Evolutionary conservation across 345 rosid genomes (phyloP).

Genomic region (Corymbia maculata): DNA sequence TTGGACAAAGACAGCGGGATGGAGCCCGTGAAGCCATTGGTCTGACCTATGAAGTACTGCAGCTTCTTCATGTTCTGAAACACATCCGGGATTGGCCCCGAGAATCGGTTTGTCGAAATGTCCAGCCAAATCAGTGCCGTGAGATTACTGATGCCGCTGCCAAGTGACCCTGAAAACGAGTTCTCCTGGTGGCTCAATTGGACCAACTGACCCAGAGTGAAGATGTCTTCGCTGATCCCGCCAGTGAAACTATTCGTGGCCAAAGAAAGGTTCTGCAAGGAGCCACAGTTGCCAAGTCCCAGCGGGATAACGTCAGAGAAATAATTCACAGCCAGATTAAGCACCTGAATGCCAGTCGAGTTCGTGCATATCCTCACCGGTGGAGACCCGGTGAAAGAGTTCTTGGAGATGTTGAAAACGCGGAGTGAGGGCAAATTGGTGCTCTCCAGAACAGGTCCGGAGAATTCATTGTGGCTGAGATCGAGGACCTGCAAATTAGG

Average conservation of each 20-base stretch:
- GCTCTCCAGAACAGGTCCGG: neutral
- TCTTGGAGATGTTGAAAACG: neutral
- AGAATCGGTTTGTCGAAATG: neutral
- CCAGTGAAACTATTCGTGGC: neutral
- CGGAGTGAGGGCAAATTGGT: neutral
- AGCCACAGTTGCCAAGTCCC: neutral
- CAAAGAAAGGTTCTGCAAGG: neutral
- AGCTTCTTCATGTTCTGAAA: conserved; percentile 3
- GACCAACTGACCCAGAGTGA: neutral
- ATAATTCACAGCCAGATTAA: neutral
- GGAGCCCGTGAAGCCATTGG: neutral
- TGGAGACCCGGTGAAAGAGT: neutral
- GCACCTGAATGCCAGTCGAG: neutral
- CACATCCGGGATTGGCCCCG: neutral
- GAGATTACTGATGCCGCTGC: neutral
- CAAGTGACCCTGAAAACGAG: neutral
- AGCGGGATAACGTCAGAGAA: neutral
- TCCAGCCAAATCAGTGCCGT: neutral
- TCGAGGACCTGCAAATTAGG: neutral
- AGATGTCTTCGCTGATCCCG: neutral
- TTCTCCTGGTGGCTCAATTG: neutral
- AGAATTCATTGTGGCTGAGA: neutral
- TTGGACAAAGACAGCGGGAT: neutral
- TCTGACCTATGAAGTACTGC: neutral
- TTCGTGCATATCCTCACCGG: neutral